Conservation (phyloP, 768 basidiomycete species). For the Imleria badia region DNA sequence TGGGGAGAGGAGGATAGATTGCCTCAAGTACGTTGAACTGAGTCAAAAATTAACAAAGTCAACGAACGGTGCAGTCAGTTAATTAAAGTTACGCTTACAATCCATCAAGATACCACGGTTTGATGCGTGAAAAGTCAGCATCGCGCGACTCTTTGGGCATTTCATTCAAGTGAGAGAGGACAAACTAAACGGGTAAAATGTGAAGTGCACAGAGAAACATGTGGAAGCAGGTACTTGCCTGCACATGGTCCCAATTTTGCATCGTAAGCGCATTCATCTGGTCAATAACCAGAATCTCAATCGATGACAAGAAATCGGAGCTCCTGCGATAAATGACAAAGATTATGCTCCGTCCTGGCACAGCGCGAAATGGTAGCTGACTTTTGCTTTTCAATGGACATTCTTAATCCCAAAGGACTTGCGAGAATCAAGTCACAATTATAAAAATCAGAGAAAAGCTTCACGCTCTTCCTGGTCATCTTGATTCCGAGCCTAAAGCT, state of each 20-base stretch:
- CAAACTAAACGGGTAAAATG: slow-evolving; percentile 53
- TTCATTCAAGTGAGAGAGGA: slow-evolving; percentile 81
- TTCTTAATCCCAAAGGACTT: slow-evolving; percentile 87
- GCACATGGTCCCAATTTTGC: slow-evolving; percentile 99
- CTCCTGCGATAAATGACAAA: slow-evolving; percentile 45
- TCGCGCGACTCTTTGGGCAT: slow-evolving; percentile 93
- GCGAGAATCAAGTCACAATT: slow-evolving; percentile 89
- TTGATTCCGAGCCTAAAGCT: slow-evolving; percentile 92
- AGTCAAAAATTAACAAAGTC: slow-evolving; percentile 37
- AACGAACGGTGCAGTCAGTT: slow-evolving; percentile 68
- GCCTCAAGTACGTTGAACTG: slow-evolving; percentile 84
- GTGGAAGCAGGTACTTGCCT: slow-evolving; percentile 48
- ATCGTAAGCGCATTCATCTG: slow-evolving; percentile 91
- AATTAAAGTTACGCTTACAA: slow-evolving; percentile 56
- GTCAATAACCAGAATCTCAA: slow-evolving; percentile 89
- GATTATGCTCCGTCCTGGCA: not conserved
- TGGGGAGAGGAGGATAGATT: slow-evolving; percentile 83
- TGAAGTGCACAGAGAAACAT: not conserved
- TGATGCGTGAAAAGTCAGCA: slow-evolving; percentile 94
- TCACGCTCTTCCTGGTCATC: slow-evolving; percentile 87
- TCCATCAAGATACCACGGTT: slow-evolving; percentile 96
- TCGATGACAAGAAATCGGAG: slow-evolving; percentile 89
- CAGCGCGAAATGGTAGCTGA: slow-evolving; percentile 36
- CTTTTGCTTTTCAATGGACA: slow-evolving; percentile 95
- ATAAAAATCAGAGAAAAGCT: slow-evolving; percentile 90